phyloP scores from a whole-genome alignment of 331 rosid genomes.

The Quercus tomentella region DNA sequence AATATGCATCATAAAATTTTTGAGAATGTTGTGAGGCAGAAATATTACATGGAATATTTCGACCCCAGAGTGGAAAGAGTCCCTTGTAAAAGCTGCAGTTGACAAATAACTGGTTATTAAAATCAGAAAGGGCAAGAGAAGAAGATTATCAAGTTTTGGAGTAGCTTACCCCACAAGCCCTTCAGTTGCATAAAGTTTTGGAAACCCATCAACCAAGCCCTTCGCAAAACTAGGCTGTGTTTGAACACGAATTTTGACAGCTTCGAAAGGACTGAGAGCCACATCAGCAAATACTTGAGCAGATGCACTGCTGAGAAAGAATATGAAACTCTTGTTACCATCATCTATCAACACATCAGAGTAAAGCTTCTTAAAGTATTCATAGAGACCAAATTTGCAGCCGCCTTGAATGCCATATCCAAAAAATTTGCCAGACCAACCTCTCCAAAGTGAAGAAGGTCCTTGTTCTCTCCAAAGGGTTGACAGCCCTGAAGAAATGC shows the following conservation, averaged over 20 bases:
- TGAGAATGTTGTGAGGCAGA: slow-evolving; percentile 11
- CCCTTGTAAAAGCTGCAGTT: slow-evolving; percentile 59
- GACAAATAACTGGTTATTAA: slow-evolving; percentile 9
- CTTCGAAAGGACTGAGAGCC: slow-evolving; percentile 74
- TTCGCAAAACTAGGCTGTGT: slow-evolving; percentile 54
- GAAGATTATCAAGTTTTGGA: neutral
- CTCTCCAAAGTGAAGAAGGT: slow-evolving; percentile 69
- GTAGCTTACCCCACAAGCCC: slow-evolving; percentile 47
- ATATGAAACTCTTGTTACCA: slow-evolving; percentile 38
- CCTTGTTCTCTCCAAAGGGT: slow-evolving; percentile 66
- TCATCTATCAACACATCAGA: slow-evolving; percentile 35
- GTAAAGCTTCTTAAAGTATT: slow-evolving; percentile 61
- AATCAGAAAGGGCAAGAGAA: neutral
- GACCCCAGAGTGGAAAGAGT: slow-evolving; percentile 70
- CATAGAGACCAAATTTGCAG: slow-evolving; percentile 64
- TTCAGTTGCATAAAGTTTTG: slow-evolving; percentile 48
- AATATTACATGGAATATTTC: slow-evolving; percentile 71
- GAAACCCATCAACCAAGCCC: slow-evolving; percentile 64
- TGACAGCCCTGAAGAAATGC: slow-evolving; percentile 51
- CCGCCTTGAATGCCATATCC: slow-evolving; percentile 82
- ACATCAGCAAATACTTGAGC: slow-evolving; percentile 72
- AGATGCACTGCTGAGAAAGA: slow-evolving; percentile 64
- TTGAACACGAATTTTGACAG: slow-evolving; percentile 65
- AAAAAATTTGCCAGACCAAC: slow-evolving; percentile 67
- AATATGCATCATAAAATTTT: neutral